Conservation (phyloP, 2,329 filamentous ascomycete genomes). For the Claviceps spartinae region DNA sequence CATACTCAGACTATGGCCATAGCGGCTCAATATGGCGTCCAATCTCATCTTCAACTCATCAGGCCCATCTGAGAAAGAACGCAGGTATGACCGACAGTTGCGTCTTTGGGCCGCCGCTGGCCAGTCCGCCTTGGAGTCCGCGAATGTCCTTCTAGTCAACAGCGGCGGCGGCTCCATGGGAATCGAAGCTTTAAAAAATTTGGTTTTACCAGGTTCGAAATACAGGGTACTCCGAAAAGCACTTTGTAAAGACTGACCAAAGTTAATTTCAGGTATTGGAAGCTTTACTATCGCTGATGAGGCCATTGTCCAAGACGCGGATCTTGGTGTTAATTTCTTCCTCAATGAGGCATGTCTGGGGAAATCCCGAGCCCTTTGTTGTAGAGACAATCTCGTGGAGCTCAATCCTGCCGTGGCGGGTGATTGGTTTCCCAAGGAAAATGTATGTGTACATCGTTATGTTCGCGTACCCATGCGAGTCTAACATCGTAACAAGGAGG, state of each 20-base stretch:
- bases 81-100: constrained; percentile 89
- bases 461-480: not conserved
- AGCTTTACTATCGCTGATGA: constrained; percentile 84
- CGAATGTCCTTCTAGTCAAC: constrained; percentile 84
- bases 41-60: constrained; percentile 22
- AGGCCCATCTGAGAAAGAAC: constrained; percentile 47
- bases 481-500: constrained; percentile 11
- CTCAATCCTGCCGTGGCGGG: constrained; percentile 87
- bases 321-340: constrained; percentile 95
- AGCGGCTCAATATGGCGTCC: not conserved
- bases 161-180: constrained; percentile 77
- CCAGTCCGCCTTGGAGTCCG: constrained; percentile 78
- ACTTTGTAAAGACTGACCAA: not conserved
- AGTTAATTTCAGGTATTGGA: constrained; percentile 54
- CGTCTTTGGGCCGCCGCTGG: constrained; percentile 89
- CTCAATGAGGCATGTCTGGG: constrained; percentile 68
- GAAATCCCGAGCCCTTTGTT: constrained; percentile 63
- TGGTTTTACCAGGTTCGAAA: constrained; percentile 66
- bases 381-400: constrained; percentile 64
- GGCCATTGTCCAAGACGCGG: constrained; percentile 59
- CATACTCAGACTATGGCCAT: not conserved
- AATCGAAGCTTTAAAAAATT: constrained; percentile 86
- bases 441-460: constrained; percentile 12
- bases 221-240: not conserved
- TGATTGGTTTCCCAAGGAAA: constrained; percentile 44